phyloP scores from a whole-genome alignment of 2,329 filamentous ascomycete species.

The Sporothrix pseudoabietina region DNA sequence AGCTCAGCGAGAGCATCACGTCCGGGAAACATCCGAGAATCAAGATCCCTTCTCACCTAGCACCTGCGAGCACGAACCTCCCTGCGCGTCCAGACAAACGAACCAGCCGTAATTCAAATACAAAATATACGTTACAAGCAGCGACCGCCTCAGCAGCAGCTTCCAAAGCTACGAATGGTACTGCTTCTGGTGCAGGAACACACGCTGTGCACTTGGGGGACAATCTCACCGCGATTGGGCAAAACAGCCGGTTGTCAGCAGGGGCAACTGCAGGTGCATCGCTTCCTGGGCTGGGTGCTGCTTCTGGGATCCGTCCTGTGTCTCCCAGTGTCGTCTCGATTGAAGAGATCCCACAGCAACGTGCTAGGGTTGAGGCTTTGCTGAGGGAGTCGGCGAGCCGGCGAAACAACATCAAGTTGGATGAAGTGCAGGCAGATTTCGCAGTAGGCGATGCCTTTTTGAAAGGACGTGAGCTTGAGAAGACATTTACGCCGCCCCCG shows the following conservation, averaged over 20 bases:
- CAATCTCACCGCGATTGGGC: constrained; percentile 43
- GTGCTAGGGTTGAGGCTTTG: constrained; percentile 76
- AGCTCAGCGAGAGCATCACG: constrained; percentile 77
- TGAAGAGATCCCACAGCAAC: constrained; percentile 54
- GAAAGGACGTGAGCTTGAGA: constrained; percentile 70
- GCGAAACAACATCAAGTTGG: constrained; percentile 50
- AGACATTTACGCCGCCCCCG: constrained; percentile 64
- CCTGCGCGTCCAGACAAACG: constrained; percentile 7
- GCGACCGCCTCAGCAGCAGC: background rate
- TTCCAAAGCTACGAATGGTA: background rate
- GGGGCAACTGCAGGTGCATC: constrained; percentile 34
- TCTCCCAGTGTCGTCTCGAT: background rate
- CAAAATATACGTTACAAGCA: background rate
- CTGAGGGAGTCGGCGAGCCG: constrained; percentile 78
- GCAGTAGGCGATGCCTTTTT: constrained; percentile 72
- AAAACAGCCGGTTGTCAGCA: constrained; percentile 44
- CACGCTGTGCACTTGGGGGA: constrained; percentile 28
- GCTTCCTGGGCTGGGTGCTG: constrained; percentile 36
- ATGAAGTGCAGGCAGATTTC: constrained; percentile 63
- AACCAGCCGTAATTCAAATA: background rate
- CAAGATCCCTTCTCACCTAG: constrained; percentile 54
- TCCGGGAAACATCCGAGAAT: constrained; percentile 71
- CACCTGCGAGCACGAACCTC: constrained; percentile 35
- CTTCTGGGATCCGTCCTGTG: background rate
- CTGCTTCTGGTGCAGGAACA: background rate